Evolutionary conservation across 208 protist species (phyloP).

Genomic region (Zelonia costaricensis): DNA sequence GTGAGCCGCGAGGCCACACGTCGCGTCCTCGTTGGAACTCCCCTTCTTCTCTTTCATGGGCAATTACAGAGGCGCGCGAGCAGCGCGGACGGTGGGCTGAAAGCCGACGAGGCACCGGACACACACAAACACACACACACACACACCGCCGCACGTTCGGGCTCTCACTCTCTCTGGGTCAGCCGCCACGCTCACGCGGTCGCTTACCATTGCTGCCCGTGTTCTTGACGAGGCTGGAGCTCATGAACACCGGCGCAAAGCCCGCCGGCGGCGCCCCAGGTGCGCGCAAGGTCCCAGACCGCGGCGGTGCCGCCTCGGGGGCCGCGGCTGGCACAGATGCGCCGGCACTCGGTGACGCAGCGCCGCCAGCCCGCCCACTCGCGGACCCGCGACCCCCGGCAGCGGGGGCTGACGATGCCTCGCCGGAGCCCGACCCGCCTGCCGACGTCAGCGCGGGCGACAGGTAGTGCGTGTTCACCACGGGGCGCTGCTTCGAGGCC

Average conservation of each 20-base stretch:
- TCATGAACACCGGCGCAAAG: conserved; percentile 74
- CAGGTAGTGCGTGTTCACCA: background rate
- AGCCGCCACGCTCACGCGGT: conserved; percentile 4
- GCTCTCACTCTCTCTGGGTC: background rate
- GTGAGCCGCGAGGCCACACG: no score
- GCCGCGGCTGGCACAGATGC: background rate
- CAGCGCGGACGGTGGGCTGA: no score
- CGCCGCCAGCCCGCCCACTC: no score
- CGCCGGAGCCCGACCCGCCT: background rate
- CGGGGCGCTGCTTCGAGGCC: conserved; percentile 25
- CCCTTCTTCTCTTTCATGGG: no score
- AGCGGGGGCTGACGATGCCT: no score
- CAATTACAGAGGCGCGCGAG: no score
- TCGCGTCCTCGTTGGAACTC: no score
- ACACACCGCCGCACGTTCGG: background rate
- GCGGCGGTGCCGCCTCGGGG: background rate
- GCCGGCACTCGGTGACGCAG: background rate
- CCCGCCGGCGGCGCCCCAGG: conserved; percentile 29
- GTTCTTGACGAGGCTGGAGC: conserved; percentile 45
- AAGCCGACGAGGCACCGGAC: background rate
- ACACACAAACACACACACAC: background rate
- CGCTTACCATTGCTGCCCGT: conserved; percentile 27
- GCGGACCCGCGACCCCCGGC: no score
- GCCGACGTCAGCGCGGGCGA: background rate
- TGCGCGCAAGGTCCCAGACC: conserved; percentile 19